Percentiles rank a stretch among this genome's conserved stretches.
These are phyloP conservation scores for Colletotrichum sp. DNA, from an alignment of 2,329 filamentous ascomycete species.

Conservation along the genomic window DNA sequence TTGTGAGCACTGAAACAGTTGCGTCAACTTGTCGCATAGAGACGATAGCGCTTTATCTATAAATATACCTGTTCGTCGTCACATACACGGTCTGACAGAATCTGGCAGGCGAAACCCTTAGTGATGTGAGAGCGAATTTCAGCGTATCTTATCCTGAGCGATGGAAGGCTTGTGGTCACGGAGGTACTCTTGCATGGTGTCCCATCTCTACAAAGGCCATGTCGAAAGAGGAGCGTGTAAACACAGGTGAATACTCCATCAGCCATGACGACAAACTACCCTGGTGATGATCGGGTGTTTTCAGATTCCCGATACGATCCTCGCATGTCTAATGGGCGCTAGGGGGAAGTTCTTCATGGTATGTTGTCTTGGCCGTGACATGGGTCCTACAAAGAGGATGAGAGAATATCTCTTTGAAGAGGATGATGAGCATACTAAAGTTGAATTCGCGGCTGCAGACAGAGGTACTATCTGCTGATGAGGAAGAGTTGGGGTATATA, in stretches of 20 bases:
- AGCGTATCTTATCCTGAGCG: neutral
- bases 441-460: neutral
- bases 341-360: too few species aligned
- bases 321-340: too few species aligned
- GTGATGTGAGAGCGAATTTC: neutral
- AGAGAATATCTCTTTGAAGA: neutral
- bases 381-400: too few species aligned
- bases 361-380: too few species aligned
- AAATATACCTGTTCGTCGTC: neutral
- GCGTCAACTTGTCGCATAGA: neutral
- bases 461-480: neutral
- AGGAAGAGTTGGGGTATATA: neutral
- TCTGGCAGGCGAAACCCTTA: neutral
- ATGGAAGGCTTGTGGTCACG: neutral
- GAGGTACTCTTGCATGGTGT: neutral
- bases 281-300: too few species aligned
- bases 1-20: neutral
- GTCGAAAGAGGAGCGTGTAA: too few species aligned
- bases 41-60: rapidly evolving
- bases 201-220: neutral
- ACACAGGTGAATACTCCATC: too few species aligned
- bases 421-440: neutral
- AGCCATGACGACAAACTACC: too few species aligned
- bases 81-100: neutral
- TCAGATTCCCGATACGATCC: too few species aligned